phyloP scores from a whole-genome alignment of 108 stramenopile species.

The Cyclotella atomus region DNA sequence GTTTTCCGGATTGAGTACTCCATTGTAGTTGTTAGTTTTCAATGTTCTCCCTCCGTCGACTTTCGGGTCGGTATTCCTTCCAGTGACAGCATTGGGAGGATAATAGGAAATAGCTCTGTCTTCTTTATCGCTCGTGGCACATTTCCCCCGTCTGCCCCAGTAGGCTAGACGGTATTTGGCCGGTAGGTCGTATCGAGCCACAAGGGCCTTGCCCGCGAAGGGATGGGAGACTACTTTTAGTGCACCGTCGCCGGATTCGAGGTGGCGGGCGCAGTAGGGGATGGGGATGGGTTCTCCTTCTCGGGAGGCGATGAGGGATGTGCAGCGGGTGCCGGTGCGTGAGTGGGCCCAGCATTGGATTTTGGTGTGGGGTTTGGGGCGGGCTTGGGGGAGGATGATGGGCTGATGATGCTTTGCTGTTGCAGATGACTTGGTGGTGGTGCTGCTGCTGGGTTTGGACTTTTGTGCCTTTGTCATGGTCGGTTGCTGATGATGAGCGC shows the following conservation, averaged over 20 bases:
- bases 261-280: slow-evolving; percentile 60
- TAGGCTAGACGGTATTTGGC: slow-evolving; percentile 61
- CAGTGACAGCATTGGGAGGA: slow-evolving; percentile 60
- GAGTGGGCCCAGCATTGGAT: slow-evolving; percentile 73
- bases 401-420: not conserved
- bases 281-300: slow-evolving; percentile 75
- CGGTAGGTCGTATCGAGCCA: slow-evolving; percentile 62
- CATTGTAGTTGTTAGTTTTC: slow-evolving; percentile 66
- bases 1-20: slow-evolving; percentile 62
- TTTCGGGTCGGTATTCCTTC: slow-evolving; percentile 50
- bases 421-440: too few species aligned
- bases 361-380: slow-evolving; percentile 23
- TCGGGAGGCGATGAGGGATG: slow-evolving; percentile 35
- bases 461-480: too few species aligned
- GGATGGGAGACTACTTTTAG: slow-evolving; percentile 61
- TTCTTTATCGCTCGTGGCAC: slow-evolving; percentile 50
- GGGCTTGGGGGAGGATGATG: slow-evolving; percentile 25
- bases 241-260: slow-evolving; percentile 63
- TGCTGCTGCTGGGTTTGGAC: too few species aligned
- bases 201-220: slow-evolving; percentile 63
- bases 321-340: slow-evolving; percentile 55
- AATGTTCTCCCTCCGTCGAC: slow-evolving; percentile 43
- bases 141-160: slow-evolving; percentile 61
- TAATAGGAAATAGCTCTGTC: slow-evolving; percentile 69
- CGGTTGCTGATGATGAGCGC: too few species aligned